Conservation (phyloP, 2,329 filamentous ascomycete genomes). For the Allantophomopsis lycopodina region DNA sequence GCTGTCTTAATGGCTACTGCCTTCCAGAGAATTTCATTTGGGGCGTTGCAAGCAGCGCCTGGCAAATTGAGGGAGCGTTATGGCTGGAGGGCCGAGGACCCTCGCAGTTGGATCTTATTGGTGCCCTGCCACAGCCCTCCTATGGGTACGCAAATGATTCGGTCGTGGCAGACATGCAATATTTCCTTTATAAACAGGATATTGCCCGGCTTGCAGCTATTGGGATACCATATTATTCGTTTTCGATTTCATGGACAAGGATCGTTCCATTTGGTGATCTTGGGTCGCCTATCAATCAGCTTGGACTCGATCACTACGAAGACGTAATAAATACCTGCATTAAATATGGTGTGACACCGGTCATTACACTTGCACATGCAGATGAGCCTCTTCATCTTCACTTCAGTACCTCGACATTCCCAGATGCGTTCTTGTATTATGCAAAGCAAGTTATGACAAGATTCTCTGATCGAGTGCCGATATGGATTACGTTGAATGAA, state of each 20-base stretch:
- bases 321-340: constrained; percentile 3
- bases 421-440: constrained; percentile 22
- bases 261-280: constrained; percentile 3
- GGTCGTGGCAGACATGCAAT: constrained; percentile 25
- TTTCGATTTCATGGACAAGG: constrained; percentile 15
- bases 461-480: constrained; percentile 21
- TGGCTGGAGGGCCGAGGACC: constrained; percentile 26
- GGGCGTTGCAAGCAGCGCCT: constrained; percentile 24
- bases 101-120: constrained; percentile 24
- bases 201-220: constrained; percentile 19
- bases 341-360: constrained; percentile 2
- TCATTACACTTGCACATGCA: constrained; percentile 4
- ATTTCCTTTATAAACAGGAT: constrained; percentile 28
- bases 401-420: constrained; percentile 20
- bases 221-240: constrained; percentile 12
- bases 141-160: constrained; percentile 24
- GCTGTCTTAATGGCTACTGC: constrained; percentile 13
- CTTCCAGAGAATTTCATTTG: constrained; percentile 27
- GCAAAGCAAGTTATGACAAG: constrained; percentile 21
- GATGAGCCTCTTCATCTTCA: constrained; percentile 17
- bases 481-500: constrained; percentile 27
- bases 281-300: constrained; percentile 4
- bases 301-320: constrained; percentile 5
- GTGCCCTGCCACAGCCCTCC: constrained; percentile 21
- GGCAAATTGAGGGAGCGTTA: constrained; percentile 28